A percentile compares a stretch with the other conserved stretches of the same genome.
Conservation (phyloP, 352 stramenopile species). For the Globisporangium solare region DNA sequence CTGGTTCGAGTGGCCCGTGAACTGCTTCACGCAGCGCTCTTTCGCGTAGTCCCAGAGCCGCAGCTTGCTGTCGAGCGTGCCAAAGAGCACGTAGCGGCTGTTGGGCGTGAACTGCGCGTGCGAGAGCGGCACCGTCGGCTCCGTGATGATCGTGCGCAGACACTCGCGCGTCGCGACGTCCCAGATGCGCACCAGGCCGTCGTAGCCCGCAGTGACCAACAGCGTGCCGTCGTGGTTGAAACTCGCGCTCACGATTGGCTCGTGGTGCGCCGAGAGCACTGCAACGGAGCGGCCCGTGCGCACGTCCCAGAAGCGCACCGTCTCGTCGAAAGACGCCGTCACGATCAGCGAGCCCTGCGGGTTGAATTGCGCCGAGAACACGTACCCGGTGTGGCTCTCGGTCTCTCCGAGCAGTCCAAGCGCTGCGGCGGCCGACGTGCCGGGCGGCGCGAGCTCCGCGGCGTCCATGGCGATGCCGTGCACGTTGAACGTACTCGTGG, state of each 20-base stretch:
- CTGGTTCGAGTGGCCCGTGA: conserved; percentile 68
- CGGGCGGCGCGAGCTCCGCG: background rate
- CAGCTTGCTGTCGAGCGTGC: conserved; percentile 89
- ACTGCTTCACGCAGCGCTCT: conserved; percentile 59
- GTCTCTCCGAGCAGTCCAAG: conserved; percentile 13
- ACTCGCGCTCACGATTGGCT: conserved; percentile 92
- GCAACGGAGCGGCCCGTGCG: conserved; percentile 86
- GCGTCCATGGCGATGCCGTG: conserved; percentile 22
- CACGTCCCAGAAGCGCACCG: conserved; percentile 95
- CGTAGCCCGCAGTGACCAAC: conserved; percentile 80
- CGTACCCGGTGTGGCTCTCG: conserved; percentile 90
- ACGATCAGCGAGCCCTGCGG: conserved; percentile 90
- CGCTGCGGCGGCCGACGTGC: background rate
- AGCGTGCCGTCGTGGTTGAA: conserved; percentile 95
- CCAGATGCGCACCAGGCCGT: conserved; percentile 91
- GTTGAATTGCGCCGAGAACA: conserved; percentile 95
- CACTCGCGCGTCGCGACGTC: conserved; percentile 95
- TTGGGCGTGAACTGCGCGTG: conserved; percentile 93
- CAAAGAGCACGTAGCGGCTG: conserved; percentile 89
- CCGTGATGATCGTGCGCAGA: conserved; percentile 89
- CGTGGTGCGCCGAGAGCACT: conserved; percentile 90
- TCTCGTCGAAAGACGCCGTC: conserved; percentile 92
- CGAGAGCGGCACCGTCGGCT: conserved; percentile 52
- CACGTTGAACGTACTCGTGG: conserved; percentile 17
- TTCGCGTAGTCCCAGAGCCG: conserved; percentile 88